Base-by-base conservation (phyloP, 352 stramenopile genomes). In the Phytophthora citrophthora region DNA sequence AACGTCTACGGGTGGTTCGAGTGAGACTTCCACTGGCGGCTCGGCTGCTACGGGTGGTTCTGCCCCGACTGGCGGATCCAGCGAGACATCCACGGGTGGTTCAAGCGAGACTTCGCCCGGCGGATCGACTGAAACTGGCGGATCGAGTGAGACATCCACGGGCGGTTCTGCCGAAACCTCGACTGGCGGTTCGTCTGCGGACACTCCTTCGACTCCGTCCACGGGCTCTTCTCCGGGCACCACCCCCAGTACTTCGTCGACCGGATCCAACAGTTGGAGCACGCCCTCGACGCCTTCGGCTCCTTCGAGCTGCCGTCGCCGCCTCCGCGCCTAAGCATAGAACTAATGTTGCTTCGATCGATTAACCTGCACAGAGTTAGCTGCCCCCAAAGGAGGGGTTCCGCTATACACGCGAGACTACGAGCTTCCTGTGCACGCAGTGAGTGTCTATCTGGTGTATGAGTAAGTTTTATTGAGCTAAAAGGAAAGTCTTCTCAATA, bases 311-410 rank as follows among this genome's bases (percentile, higher is more conserved):
- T 67, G 63, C 44, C 56, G 63, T 18, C 63, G 63, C 18, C 63
- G 63, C 54, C 63, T 71, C 23, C 63, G 63, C 40, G 63, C 63
- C 15, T 71, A 67, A 71, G 31, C n/a, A 5, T 16, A 31, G 24
- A 27, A 23, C 15, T 54, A 29, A 34, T 45, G 15, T 38, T n/a
- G 29, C 23, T 20, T 61, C 52, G 44, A 55, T 34, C 24, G 55
- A 4, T 15, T 20, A 63, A 50, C 11, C 23, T 56, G 49, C 36
- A 45, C 47, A 64, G 32, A 46, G 32, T 11, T 39, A 52, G 23
- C 20, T 32, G 41, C 31, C 36, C 48, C 52, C 15, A 47, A 26
- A 45, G 13, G 15, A 43, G 36, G 45, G 38, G 26, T 52, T 27
- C 53, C 18, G 11, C 34, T 12, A 34, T 9, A 44, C 10, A 24